phyloP scores from a whole-genome alignment of 2,329 filamentous ascomycete genomes.

The Ophiostoma quercus region DNA sequence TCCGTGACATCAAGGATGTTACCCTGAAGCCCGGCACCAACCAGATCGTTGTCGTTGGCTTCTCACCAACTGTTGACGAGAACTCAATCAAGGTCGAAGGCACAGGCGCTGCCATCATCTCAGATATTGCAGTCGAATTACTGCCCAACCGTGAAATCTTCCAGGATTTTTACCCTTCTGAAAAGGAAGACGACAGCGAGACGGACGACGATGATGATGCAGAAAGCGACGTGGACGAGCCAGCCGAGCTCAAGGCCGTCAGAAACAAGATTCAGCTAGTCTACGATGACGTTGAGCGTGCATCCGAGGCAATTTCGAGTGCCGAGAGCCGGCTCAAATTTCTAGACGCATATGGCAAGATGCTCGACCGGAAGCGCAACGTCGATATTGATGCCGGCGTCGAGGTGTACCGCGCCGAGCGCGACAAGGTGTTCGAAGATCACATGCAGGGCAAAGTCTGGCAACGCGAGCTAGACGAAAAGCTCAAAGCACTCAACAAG shows the following conservation, averaged over 20 bases:
- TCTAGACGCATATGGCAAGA: slow-evolving; percentile 39
- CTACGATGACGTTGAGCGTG: slow-evolving; percentile 31
- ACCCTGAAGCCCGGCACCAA: slow-evolving; percentile 50
- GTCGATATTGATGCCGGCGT: slow-evolving; percentile 38
- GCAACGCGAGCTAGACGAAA: slow-evolving; percentile 34
- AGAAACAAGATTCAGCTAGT: slow-evolving; percentile 34
- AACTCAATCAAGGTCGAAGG: slow-evolving; percentile 57
- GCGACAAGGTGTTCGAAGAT: slow-evolving; percentile 41
- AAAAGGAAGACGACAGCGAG: slow-evolving; percentile 35
- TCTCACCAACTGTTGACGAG: slow-evolving; percentile 50
- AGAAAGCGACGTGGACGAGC: slow-evolving; percentile 31
- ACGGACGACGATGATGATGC: slow-evolving; percentile 29
- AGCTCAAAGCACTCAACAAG: slow-evolving; percentile 34
- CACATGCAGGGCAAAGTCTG: slow-evolving; percentile 34
- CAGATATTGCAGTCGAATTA: slow-evolving; percentile 57
- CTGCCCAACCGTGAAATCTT: slow-evolving; percentile 52
- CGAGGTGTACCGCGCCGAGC: slow-evolving; percentile 41
- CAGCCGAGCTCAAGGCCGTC: slow-evolving; percentile 32
- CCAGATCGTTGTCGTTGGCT: slow-evolving; percentile 51
- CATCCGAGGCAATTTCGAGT: slow-evolving; percentile 34
- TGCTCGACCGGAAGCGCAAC: slow-evolving; percentile 35
- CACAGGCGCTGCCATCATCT: slow-evolving; percentile 52
- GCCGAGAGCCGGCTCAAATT: slow-evolving; percentile 39
- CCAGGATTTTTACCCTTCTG: slow-evolving; percentile 49
- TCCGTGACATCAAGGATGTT: slow-evolving; percentile 54